These are phyloP conservation scores for Dictyostelium firmibasis DNA, from an alignment of 78 protist species.

Conservation along the genomic window DNA sequence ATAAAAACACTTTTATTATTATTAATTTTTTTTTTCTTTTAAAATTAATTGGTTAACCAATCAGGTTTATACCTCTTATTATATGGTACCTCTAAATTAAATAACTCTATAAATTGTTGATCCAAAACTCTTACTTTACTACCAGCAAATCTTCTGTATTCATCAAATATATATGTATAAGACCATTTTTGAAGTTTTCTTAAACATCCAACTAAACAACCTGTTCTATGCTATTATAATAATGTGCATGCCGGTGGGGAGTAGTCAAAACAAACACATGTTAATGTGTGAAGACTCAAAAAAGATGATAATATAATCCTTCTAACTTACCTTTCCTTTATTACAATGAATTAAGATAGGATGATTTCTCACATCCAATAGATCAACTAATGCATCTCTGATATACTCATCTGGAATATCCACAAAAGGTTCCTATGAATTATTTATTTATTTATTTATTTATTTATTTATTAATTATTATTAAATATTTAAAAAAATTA, in stretches of 20 bases:
- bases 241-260: no score
- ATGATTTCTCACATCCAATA: slow-evolving; percentile 89
- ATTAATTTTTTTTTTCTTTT: not conserved
- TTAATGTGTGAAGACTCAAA: not conserved
- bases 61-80: slow-evolving; percentile 39
- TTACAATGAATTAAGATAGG: slow-evolving; percentile 94
- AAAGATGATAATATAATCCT: not conserved
- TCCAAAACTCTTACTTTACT: slow-evolving; percentile 89
- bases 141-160: slow-evolving; percentile 94
- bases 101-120: slow-evolving; percentile 95
- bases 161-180: slow-evolving; percentile 88
- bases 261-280: not conserved
- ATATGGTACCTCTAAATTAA: slow-evolving; percentile 79
- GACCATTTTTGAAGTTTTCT: slow-evolving; percentile 92
- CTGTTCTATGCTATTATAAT: slow-evolving; percentile 89
- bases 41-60: not conserved
- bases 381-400: slow-evolving; percentile 82
- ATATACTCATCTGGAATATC: slow-evolving; percentile 90
- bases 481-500: not conserved
- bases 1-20: not conserved
- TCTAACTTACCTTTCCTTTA: slow-evolving; percentile 85
- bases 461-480: not conserved
- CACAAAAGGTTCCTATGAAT: slow-evolving; percentile 91
- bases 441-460: not conserved
- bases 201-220: slow-evolving; percentile 93